Conservation (phyloP, 2,329 filamentous ascomycete species). For the Myriosclerotinia duriaeana region DNA sequence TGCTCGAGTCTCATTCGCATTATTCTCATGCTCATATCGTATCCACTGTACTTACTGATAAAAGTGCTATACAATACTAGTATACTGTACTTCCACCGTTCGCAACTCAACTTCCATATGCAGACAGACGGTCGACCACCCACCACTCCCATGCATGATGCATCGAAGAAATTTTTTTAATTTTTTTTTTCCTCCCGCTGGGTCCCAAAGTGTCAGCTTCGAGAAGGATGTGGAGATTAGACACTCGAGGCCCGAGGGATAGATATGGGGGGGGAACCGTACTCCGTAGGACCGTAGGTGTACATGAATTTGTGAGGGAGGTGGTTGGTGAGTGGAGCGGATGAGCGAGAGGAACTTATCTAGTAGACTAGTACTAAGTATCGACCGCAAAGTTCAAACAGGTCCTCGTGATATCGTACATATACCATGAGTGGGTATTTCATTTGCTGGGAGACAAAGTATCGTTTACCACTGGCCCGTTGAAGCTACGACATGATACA, state of each 20-base stretch:
- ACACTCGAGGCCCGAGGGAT: too few relatives aligned
- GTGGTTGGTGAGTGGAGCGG: not conserved
- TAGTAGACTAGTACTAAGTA: too few relatives aligned
- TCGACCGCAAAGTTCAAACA: not conserved
- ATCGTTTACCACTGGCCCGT: not conserved
- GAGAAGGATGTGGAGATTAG: constrained; percentile 13
- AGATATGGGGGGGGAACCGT: not conserved
- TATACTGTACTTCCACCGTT: too few relatives aligned
- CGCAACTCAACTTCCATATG: too few relatives aligned
- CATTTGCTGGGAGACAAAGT: not conserved
- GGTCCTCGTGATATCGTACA: constrained; percentile 5
- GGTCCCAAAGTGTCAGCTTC: not conserved
- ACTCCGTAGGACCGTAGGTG: not conserved
- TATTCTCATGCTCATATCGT: too few relatives aligned
- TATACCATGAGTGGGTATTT: not conserved
- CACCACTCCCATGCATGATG: not conserved
- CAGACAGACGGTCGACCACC: too few relatives aligned
- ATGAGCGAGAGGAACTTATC: too few relatives aligned
- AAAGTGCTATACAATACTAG: too few relatives aligned
- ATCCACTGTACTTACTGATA: too few relatives aligned
- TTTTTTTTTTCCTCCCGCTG: not conserved
- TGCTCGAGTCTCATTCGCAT: too few relatives aligned
- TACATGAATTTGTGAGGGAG: not conserved
- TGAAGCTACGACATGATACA: not conserved
- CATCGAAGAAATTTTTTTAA: constrained; percentile 15